phyloP scores from a whole-genome alignment of 177 flowering plant genomes.

The Vitis hybrid region DNA sequence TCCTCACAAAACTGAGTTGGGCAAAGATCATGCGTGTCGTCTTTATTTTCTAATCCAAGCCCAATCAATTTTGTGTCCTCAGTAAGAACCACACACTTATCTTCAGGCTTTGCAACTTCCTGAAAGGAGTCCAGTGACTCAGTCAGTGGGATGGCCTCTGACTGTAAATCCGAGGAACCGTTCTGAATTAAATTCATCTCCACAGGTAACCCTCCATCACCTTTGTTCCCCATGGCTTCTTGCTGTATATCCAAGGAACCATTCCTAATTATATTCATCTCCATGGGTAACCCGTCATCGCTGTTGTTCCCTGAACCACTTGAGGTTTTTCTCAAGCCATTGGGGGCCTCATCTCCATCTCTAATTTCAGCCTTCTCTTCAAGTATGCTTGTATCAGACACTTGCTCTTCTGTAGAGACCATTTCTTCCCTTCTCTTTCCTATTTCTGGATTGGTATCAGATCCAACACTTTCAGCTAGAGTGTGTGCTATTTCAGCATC shows the following conservation, averaged over 20 bases:
- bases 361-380: background rate
- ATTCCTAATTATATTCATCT: background rate
- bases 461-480: conserved; percentile 6
- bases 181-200: background rate
- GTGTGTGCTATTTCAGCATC: background rate
- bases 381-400: background rate
- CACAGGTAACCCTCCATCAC: background rate
- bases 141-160: conserved; percentile 13
- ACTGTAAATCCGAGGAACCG: conserved; percentile 3
- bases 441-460: background rate
- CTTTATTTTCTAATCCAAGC: conserved; percentile 19
- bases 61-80: conserved; percentile 16
- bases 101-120: conserved; percentile 21
- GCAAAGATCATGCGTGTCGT: background rate
- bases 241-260: background rate
- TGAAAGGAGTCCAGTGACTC: conserved; percentile 9
- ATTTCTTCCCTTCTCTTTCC: conserved; percentile 7
- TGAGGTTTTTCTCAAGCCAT: background rate
- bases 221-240: background rate
- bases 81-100: conserved; percentile 14
- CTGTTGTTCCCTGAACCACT: conserved; percentile 1
- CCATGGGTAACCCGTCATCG: conserved; percentile 1
- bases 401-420: conserved; percentile 3
- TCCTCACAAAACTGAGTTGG: conserved; percentile 10
- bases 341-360: conserved; percentile 3